Base-by-base conservation (phyloP, 768 basidiomycete species). In the Boletus rubroflammeus region DNA sequence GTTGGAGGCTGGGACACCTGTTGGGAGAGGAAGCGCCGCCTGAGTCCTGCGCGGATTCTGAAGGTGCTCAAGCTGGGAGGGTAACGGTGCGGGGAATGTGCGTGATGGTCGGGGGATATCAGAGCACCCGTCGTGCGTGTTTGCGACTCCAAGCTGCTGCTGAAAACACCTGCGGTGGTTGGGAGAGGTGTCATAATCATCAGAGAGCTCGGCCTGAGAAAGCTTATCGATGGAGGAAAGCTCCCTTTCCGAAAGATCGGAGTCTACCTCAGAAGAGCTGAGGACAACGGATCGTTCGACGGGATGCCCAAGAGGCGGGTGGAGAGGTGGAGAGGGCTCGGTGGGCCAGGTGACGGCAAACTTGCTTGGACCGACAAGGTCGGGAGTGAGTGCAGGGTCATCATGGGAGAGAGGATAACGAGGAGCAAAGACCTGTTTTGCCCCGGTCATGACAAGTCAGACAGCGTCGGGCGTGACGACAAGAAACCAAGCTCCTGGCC, bases 11-110 rank as follows among this genome's bases (percentile, higher is more conserved):
- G 58, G 60, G 54, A 36, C 53, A 40, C 8, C 59, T 53, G 38
- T 55, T 57, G 19, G 43, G 45, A 46, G 61, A 52, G 43, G 62
- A 32, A 19, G 52, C 17, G 25, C 43, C 17, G 47, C 19, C 11
- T 41, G 59, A 28, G 49, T 62, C 57, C 82, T 76, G 60, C 76
- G 77, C 8, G 92, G 93, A 63, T 93, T 85, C 61, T 79, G 80
- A 26, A 94, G 76, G 57, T 84, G 81, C 40, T 80, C 81, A n/a
- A 94, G 80, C 67, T 91, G 88, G 14, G 83, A 81, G 13, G 90
- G 83, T n/a, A 86, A 72, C 19, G 93, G 93, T 73, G 85, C 81
- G 17, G 92, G 90, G 61, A 87, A 83, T 3, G 88, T 84, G 50
- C 93, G 81, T 46, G 84, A 82, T 53, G 91, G 81, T n/a, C 78